Base-by-base conservation (phyloP, 2,329 filamentous ascomycete genomes). In the Hypoxylon sp. region DNA sequence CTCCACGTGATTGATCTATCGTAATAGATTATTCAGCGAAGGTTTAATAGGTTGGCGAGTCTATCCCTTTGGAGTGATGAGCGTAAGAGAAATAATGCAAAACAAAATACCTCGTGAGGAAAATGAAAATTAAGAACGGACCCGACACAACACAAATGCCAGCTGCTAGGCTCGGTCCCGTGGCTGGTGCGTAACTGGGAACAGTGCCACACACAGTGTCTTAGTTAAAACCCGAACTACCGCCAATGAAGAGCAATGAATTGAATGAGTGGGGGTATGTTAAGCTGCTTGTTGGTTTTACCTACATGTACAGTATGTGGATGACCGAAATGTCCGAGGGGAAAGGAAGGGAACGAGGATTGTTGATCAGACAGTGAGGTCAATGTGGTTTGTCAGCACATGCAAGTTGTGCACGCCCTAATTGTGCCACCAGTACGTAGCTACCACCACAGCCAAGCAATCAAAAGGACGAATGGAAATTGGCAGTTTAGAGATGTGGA, bases 1-100 rank as follows among this genome's bases (percentile, higher is more conserved):
- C 43, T 66, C 68, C 68, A 70, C 68, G 68, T 70, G 68, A 71
- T 48, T 14, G 53, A 51, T 67, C 43, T 67, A 63, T 70, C 58
- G 68, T 69, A 70, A 70, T 64, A 53, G 36, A 70, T 70, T 70
- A 70, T 63, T 70, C 65, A 70, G 61, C 68, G 53, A 30, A 5
- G 48, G 46, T 51, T 23, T 21, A 30, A 14, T 32, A 51, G 46
- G 56, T 21, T 14, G 30, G 59, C 32, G 38, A 53, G n/a, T 38
- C 38, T 34, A 30, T 60, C 49, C 46, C 28, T 53, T 63, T 45
- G 19, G 32, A 46, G 49, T 55, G 45, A 46, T 41, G 48, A 56
- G 63, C 28, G 25, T 38, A 45, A 38, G 53, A 38, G 56, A 55
- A 46, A 56, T 53, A 58, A 55, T 38, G 50, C 28, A 28, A 62